Base-by-base conservation (phyloP, 2,329 filamentous ascomycete species). In the Elsinoe fawcettii region DNA sequence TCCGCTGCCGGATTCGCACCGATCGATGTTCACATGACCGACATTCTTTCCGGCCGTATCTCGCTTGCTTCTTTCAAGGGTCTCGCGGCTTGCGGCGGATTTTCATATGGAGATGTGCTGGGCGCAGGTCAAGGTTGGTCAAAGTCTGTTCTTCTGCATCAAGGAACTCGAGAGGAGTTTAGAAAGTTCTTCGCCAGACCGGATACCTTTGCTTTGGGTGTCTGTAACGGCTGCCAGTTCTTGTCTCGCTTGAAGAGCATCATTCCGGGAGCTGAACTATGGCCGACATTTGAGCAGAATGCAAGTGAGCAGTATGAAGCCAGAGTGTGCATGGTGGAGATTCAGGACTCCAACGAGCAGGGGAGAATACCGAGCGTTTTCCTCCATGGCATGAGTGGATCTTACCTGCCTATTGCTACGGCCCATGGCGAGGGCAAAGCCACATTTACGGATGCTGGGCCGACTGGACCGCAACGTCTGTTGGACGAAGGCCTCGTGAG, bases 221-320 rank as follows among this genome's bases (percentile, higher is more conserved):
- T 97, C 32, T 97, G 93, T 80, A 99, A 99, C 70, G 93, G 93
- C 53, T 97, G 93, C 69, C 93, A 99, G 73, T 95, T 97, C 83
- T 77, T 97, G 39, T 87, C 87, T 5, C 84, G 90, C 53, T 76
- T 95, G 39, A 89, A 89, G 67, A 83, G 86, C 59, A 77, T 96
- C 55, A 95, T 96, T 61, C 91, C 90, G 0, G 91, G 90, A n/a
- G 83, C 90, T 0, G 71, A 76, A 62, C 74, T 81, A 65, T 96
- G 91, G 90, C 91, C 90, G 2, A 87, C 81, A 22, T 96, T 96
- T 71, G 86, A 92, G 59, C 80, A 87, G 59, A 97, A 97, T 71
- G 75, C 80, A 53, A 89, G 84, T 67, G 85, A 92, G 70, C 91
- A 96, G 73, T 96, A 96, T 72, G 91, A 96, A 75, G 91, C 82